A percentile compares a stretch with the other conserved stretches of the same genome.
Conservation (phyloP, 495 filamentous ascomycete species). For the Penicillium diatomitis region DNA sequence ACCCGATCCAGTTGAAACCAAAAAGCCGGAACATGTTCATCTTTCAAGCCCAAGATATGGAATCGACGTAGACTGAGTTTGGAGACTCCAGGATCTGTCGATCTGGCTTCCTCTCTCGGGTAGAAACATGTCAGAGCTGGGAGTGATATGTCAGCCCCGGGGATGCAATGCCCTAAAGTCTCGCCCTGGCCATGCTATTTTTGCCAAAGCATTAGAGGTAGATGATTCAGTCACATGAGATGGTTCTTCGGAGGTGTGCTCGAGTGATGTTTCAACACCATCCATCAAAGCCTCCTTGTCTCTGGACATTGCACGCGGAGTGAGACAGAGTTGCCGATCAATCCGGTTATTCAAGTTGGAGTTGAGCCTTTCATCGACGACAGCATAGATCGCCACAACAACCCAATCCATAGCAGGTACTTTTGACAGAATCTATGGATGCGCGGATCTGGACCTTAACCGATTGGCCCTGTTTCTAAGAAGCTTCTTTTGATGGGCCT, state of each 20-base stretch:
- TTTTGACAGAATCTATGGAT: too few species aligned
- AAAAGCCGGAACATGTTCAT: background rate
- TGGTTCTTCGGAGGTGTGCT: background rate
- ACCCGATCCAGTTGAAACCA: slow-evolving; percentile 11
- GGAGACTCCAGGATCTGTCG: background rate
- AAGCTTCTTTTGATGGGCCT: slow-evolving; percentile 14
- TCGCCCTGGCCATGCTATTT: too few species aligned
- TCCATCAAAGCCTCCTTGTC: background rate
- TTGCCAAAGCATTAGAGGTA: background rate
- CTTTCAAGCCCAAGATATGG: too few species aligned
- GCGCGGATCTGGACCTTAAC: too few species aligned
- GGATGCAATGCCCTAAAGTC: slow-evolving; percentile 3
- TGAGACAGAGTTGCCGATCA: too few species aligned
- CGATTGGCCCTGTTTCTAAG: slow-evolving; percentile 14
- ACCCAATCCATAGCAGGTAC: background rate
- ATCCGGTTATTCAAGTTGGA: too few species aligned
- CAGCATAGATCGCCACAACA: too few species aligned
- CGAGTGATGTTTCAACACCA: background rate
- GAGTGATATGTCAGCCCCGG: slow-evolving; percentile 9
- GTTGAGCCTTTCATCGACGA: too few species aligned
- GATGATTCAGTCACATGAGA: too few species aligned
- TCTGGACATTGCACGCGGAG: too few species aligned
- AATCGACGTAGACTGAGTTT: background rate
- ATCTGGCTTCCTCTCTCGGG: too few species aligned
- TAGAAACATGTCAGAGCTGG: background rate